Evolutionary conservation across 305 asterid species (phyloP).

Genomic region (Fraxinus albicans): DNA sequence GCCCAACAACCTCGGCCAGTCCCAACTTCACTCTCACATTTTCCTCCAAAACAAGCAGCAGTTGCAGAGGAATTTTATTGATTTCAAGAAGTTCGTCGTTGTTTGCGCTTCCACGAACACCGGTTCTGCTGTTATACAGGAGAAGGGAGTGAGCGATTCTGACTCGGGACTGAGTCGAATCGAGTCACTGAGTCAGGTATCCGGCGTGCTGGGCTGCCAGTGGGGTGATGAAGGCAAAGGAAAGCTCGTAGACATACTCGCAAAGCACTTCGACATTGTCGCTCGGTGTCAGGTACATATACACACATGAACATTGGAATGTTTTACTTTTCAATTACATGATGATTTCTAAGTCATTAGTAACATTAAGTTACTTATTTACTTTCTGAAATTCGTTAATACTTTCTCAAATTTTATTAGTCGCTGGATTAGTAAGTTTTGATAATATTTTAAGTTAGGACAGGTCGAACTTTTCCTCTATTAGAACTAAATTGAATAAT

Average conservation of each 20-base stretch:
- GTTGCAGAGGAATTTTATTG: not conserved
- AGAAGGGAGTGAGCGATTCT: conserved; percentile 20
- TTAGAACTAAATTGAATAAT: not conserved
- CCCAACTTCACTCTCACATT: conserved; percentile 23
- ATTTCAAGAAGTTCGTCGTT: conserved; percentile 7
- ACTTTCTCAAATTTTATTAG: not conserved
- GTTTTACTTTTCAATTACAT: not conserved
- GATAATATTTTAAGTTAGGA: not conserved
- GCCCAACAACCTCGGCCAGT: conserved; percentile 20
- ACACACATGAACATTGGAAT: not conserved
- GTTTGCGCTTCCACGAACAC: conserved; percentile 38
- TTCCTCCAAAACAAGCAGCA: conserved; percentile 24
- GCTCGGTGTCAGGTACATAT: conserved; percentile 90
- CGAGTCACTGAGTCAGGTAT: conserved; percentile 81
- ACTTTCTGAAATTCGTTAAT: not conserved
- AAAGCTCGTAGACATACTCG: conserved; percentile 86
- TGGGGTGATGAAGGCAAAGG: conserved; percentile 99
- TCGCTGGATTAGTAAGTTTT: not conserved
- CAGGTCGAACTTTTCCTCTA: not conserved
- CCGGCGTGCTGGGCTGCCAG: conserved; percentile 92
- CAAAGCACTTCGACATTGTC: conserved; percentile 84
- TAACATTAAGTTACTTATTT: not conserved
- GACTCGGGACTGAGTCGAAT: conserved; percentile 49
- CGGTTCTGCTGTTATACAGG: conserved; percentile 37
- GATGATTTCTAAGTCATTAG: not conserved